Percentiles rank a stretch among this genome's conserved stretches.
phyloP scores from a whole-genome alignment of 2,329 filamentous ascomycete species.

The Ascochyta lentis region DNA sequence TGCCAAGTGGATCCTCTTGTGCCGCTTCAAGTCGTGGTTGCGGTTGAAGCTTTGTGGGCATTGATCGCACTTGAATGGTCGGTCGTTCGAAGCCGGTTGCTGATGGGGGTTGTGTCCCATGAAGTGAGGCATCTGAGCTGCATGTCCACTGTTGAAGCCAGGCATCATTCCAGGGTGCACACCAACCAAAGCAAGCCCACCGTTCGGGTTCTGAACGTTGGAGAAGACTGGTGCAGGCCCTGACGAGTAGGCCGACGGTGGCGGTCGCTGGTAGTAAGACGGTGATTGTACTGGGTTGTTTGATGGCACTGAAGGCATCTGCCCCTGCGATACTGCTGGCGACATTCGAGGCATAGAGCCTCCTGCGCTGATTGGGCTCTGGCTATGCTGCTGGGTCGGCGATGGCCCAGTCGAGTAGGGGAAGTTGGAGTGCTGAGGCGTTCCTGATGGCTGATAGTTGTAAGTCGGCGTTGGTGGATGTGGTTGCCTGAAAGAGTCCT shows the following conservation, averaged over 20 bases:
- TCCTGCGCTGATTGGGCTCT: conserved; percentile 56
- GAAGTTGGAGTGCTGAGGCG: conserved; percentile 57
- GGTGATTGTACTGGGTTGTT: conserved; percentile 57
- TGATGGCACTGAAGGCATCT: conserved; percentile 53
- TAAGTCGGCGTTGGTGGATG: conserved; percentile 68
- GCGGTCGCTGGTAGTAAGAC: conserved; percentile 57
- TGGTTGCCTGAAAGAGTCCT: conserved; percentile 66
- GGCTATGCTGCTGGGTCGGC: conserved; percentile 52
- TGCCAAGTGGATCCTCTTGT: conserved; percentile 92
- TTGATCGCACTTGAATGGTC: conserved; percentile 92
- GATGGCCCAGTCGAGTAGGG: conserved; percentile 58
- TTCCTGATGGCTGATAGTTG: conserved; percentile 64
- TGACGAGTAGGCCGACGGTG: conserved; percentile 54
- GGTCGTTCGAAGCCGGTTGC: conserved; percentile 69
- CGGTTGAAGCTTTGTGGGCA: conserved; percentile 94
- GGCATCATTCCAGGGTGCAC: conserved; percentile 64
- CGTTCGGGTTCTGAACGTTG: conserved; percentile 76
- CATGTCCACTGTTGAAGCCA: conserved; percentile 67
- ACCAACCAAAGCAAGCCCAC: conserved; percentile 74
- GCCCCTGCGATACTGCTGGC: conserved; percentile 55
- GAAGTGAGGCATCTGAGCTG: conserved; percentile 69
- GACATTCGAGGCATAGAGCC: conserved; percentile 60
- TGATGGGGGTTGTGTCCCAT: conserved; percentile 61
- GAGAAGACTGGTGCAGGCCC: conserved; percentile 72
- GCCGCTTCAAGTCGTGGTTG: conserved; percentile 94